Evolutionary conservation across 257 asterid species (phyloP).

Genomic region (Cruciata laevipes): DNA sequence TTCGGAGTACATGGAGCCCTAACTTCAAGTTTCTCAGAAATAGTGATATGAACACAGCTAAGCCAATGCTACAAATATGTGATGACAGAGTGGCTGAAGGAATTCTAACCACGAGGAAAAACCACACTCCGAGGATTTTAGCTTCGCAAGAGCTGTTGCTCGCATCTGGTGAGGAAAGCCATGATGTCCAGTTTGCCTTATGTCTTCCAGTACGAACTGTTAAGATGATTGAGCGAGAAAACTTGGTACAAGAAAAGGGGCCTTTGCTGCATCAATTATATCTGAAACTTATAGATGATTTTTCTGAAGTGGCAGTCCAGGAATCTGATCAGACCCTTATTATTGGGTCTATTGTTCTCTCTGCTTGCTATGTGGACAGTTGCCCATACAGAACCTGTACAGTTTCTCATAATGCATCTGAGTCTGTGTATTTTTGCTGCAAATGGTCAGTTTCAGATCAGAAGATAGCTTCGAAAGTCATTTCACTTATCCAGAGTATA

Average conservation of each 20-base stretch:
- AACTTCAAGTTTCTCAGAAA: constrained; percentile 52
- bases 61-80: constrained; percentile 35
- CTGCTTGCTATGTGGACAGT: constrained; percentile 34
- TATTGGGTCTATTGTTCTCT: constrained; percentile 37
- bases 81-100: constrained; percentile 75
- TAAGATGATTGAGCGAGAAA: constrained; percentile 13
- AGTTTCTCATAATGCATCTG: constrained; percentile 9
- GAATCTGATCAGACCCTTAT: constrained; percentile 32
- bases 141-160: constrained; percentile 38
- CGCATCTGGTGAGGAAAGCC: constrained; percentile 29
- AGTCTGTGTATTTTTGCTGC: constrained; percentile 40
- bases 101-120: constrained; percentile 29
- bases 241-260: constrained; percentile 10
- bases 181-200: constrained; percentile 39
- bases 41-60: constrained; percentile 15
- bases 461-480: constrained; percentile 49
- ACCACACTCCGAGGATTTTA: constrained; percentile 33
- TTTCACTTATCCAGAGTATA: constrained; percentile 35
- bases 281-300: constrained; percentile 25
- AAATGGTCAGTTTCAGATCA: constrained; percentile 49
- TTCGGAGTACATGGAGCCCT: constrained; percentile 51
- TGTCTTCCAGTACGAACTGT: constrained; percentile 35
- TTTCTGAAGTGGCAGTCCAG: constrained; percentile 28
- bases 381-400: constrained; percentile 39
- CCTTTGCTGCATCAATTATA: constrained; percentile 32